Evolutionary conservation across 768 basidiomycete genomes (phyloP), one percentile per base, ranked within the genome.

Genomic region (Cubamyces lactineus): DNA sequence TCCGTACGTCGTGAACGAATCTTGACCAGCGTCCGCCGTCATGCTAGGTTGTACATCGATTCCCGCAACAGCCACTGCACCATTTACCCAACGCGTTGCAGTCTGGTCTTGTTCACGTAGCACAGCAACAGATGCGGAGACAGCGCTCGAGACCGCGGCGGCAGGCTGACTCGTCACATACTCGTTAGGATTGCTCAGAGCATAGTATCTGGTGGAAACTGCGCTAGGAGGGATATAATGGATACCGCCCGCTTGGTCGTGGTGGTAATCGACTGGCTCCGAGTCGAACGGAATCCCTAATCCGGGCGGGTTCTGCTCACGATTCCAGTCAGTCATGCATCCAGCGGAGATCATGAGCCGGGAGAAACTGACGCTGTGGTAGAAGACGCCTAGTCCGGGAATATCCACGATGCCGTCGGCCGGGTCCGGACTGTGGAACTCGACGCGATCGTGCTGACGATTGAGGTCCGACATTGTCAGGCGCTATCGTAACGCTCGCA

Each of bases 211-310:
- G 1, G 53, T 64, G 13, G 62, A 64, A 4, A 64, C 45, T 5
- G 62, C 62, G 41, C 19, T 47, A 0, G 62, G 57, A 11, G 62
- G 62, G 13, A 64, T 26, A 47, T 59, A 57, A 46, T 62, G 61
- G 5, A 57, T 28, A 30, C 23, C 15, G 26, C 34, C 40, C 17
- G 54, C 42, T 0, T 17, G 61, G 2, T 34, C 41, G 15, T 38
- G 17, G 16, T 30, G 23, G 19, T 39, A 12, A 5, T 50, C 53
- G 28, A 26, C 13, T 2, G 23, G 23, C 26, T 5, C 41, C 5
- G 26, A 19, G 13, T 34, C 26, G 39, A 55, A 28, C 23, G 51
- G 51, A 19, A 49, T 30, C 17, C 40, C 40, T 39, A 30, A 48
- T 15, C 5, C 26, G 12, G 49, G 17, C 9, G 34, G 34, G 34